Evolutionary conservation across 352 stramenopile species (phyloP), one percentile per base, ranked within the genome.

Genomic region (Phytophthora cajani): DNA sequence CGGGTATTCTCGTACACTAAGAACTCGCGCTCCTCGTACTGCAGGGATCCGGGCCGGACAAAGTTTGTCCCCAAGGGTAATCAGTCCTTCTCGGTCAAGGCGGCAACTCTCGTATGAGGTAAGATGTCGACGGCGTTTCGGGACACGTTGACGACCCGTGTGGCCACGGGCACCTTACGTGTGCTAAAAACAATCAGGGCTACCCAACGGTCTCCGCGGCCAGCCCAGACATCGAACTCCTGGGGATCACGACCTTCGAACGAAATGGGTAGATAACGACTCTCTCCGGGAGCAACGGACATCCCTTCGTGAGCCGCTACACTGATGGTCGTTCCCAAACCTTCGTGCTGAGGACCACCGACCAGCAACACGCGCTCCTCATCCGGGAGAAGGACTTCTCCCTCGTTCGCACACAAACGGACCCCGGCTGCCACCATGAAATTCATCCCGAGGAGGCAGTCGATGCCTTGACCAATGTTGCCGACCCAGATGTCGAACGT

Each of bases 401-500:
- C 42, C 2, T 50, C 42, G 17, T 50, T 50, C 6, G 42, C 17
- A 12, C 42, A 23, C 16, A 50, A 17, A 0, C 42, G 42, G 4
- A 50, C 42, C 5, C 17, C 17, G 23, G 42, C 42, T 0, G 42
- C 42, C 5, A 50, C 42, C 42, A 50, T 50, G 42, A 50, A 23
- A 25, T 50, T 50, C 42, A 50, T 50, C 5, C 42, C 42, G 0
- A 50, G 17, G 42, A 50, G 42, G 9, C 42, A 50, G 6, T 50
- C 42, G 17, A 50, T 50, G 2, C 42, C 42, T 50, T 25, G 42
- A 0, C 68, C 69, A 3, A 80, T 59, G 27, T 77, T 80, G 0
- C 56, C 69, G 1, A 67, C 53, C 72, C 72, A 82, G 2, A 82
- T 32, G 17, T 65, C 49, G n/a, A 50, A 50, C 0, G 42, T 50